Evolutionary conservation across 805 yeast species (phyloP).

Genomic region (Ogataea neopini): DNA sequence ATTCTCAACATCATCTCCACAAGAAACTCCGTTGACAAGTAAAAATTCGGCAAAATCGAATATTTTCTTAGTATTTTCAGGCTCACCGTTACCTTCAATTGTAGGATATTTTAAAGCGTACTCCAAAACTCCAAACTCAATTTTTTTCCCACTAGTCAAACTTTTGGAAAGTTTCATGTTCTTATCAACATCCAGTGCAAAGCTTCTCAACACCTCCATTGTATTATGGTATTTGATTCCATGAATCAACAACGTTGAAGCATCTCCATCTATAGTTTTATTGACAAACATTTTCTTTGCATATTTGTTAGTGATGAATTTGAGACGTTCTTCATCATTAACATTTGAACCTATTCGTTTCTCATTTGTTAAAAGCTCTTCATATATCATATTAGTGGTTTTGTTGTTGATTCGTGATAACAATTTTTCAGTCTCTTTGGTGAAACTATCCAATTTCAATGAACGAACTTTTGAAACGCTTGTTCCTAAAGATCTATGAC

Average conservation of each 20-base stretch:
- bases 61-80: constrained; percentile 26
- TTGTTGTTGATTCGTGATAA: constrained; percentile 55
- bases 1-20: constrained; percentile 38
- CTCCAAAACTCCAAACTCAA: constrained; percentile 40
- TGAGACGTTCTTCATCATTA: constrained; percentile 48
- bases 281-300: constrained; percentile 47
- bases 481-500: constrained; percentile 85
- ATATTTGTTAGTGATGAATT: constrained; percentile 70
- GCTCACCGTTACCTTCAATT: constrained; percentile 5
- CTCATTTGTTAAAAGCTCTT: constrained; percentile 35
- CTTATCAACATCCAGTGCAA: constrained; percentile 51
- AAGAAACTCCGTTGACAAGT: constrained; percentile 54
- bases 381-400: constrained; percentile 60
- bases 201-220: constrained; percentile 41
- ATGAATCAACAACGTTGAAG: constrained; percentile 40
- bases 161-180: constrained; percentile 40
- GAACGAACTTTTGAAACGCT: constrained; percentile 79
- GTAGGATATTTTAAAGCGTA: constrained; percentile 51
- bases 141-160: constrained; percentile 9
- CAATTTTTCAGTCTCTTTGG: constrained; percentile 58
- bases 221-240: constrained; percentile 54
- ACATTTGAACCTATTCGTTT: constrained; percentile 38
- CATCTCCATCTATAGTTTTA: constrained; percentile 22
- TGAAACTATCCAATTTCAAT: constrained; percentile 69
- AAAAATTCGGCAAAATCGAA: constrained; percentile 58